Conservation (phyloP, 192 early-diverging fungal species). For the Coemansia sp. region DNA sequence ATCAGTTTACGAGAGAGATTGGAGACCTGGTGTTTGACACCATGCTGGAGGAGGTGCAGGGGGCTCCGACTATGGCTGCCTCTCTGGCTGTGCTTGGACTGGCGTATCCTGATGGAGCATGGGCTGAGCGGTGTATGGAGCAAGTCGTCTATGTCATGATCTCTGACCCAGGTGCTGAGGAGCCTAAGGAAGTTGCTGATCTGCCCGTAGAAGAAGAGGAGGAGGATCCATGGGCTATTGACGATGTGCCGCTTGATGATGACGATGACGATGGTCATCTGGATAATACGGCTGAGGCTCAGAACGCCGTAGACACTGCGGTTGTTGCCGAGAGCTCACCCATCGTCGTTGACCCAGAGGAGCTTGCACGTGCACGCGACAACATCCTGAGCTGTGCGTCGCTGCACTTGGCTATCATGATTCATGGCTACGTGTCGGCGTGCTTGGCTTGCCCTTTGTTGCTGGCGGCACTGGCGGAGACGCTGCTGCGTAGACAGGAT, state of each 20-base stretch:
- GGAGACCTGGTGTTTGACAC: conserved; percentile 9
- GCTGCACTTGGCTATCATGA: conserved; percentile 22
- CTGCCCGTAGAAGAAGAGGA: not conserved
- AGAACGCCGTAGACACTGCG: not conserved
- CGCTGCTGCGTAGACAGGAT: not conserved
- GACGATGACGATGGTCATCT: conserved; percentile 8
- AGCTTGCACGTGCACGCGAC: conserved; percentile 8
- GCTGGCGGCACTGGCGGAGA: conserved; percentile 10
- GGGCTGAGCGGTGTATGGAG: conserved; percentile 38
- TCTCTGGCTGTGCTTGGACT: conserved; percentile 21
- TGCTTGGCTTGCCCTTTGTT: conserved; percentile 16
- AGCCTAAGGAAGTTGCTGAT: not conserved
- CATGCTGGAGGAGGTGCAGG: conserved; percentile 5
- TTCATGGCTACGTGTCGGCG: conserved; percentile 21
- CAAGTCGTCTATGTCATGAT: conserved; percentile 14
- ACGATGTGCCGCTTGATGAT: conserved; percentile 23
- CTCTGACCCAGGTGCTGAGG: not conserved
- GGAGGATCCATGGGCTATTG: conserved; percentile 31
- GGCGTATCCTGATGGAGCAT: conserved; percentile 20
- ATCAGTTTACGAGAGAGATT: not conserved
- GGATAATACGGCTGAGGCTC: not conserved
- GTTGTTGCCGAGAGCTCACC: not conserved
- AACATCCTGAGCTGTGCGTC: conserved; percentile 12
- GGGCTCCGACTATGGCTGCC: conserved; percentile 7
- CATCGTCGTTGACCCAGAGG: not conserved